Percentiles rank a stretch among this genome's conserved stretches.
These are phyloP conservation scores for Pythium grandisporangium DNA, from an alignment of 352 stramenopile genomes.

Conservation along the genomic window DNA sequence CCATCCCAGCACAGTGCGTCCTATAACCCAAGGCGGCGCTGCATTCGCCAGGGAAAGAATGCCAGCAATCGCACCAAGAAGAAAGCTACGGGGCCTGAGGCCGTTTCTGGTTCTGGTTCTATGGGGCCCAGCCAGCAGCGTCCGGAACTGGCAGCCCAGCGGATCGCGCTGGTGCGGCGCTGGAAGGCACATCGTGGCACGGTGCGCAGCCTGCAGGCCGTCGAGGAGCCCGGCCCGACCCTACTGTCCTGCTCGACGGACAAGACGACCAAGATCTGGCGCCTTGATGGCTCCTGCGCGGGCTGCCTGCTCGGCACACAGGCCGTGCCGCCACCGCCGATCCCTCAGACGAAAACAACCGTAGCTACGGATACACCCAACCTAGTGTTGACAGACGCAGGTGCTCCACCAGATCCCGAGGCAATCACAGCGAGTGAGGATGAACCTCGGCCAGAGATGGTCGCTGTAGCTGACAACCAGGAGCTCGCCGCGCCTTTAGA, in stretches of 20 bases:
- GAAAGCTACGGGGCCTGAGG: slow-evolving; percentile 1
- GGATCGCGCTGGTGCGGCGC: slow-evolving; percentile 27
- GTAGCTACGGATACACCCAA: too few species aligned
- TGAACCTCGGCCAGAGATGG: too few species aligned
- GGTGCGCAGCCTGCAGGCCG: slow-evolving; percentile 34
- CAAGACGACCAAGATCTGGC: slow-evolving; percentile 50
- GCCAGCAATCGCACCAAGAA: slow-evolving; percentile 40
- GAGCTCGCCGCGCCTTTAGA: too few species aligned
- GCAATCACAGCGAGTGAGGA: too few species aligned
- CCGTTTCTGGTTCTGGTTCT: too few species aligned
- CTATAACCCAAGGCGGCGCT: slow-evolving; percentile 65
- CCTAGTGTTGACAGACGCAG: too few species aligned
- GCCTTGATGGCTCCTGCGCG: slow-evolving; percentile 27
- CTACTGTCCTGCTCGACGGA: slow-evolving; percentile 62
- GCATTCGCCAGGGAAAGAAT: slow-evolving; percentile 56
- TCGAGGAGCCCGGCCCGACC: slow-evolving; percentile 45
- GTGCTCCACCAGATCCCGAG: too few species aligned
- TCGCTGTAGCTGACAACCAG: too few species aligned
- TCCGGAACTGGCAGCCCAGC: slow-evolving; percentile 3
- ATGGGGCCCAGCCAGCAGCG: background rate
- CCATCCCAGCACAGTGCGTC: slow-evolving; percentile 39
- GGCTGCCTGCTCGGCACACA: slow-evolving; percentile 19
- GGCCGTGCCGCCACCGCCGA: too few species aligned
- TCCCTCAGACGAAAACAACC: too few species aligned
- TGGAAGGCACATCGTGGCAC: slow-evolving; percentile 50